Evolutionary conservation across 805 yeast genomes (phyloP).

Genomic region (Wickerhamiella musiphila): DNA sequence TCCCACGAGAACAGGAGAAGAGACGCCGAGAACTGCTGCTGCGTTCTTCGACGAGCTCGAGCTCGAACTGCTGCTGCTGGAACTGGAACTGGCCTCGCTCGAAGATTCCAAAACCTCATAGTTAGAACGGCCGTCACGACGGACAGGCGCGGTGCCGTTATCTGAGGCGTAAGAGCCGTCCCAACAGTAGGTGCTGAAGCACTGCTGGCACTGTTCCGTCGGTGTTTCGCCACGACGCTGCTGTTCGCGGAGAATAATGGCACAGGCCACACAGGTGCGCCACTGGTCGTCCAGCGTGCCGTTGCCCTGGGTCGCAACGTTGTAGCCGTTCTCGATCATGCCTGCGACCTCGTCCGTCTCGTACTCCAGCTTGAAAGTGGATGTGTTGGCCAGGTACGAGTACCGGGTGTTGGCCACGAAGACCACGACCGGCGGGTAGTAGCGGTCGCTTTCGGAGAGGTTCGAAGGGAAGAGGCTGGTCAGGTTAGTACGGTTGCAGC

Average conservation of each 20-base stretch:
- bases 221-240: slow-evolving; percentile 48
- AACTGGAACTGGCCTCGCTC: background rate
- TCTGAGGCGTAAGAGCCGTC: slow-evolving; percentile 26
- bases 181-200: slow-evolving; percentile 72
- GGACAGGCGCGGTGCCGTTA: slow-evolving; percentile 5
- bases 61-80: background rate
- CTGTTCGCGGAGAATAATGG: slow-evolving; percentile 62
- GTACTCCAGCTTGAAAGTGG: slow-evolving; percentile 55
- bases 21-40: background rate
- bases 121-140: slow-evolving; percentile 23
- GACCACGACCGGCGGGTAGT: slow-evolving; percentile 53
- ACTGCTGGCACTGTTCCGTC: slow-evolving; percentile 51
- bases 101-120: slow-evolving; percentile 1
- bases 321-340: slow-evolving; percentile 63
- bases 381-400: slow-evolving; percentile 46
- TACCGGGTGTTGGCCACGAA: slow-evolving; percentile 60
- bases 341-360: slow-evolving; percentile 37
- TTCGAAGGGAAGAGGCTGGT: slow-evolving; percentile 39
- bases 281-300: slow-evolving; percentile 54
- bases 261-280: slow-evolving; percentile 70
- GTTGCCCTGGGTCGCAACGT: slow-evolving; percentile 50
- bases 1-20: slow-evolving; percentile 9
- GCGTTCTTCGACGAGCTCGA: slow-evolving; percentile 2
- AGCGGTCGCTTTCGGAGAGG: slow-evolving; percentile 2
- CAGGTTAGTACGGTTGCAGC: slow-evolving; percentile 47